Conservation (phyloP, 352 stramenopile genomes). For the Globisporangium cederbergense region DNA sequence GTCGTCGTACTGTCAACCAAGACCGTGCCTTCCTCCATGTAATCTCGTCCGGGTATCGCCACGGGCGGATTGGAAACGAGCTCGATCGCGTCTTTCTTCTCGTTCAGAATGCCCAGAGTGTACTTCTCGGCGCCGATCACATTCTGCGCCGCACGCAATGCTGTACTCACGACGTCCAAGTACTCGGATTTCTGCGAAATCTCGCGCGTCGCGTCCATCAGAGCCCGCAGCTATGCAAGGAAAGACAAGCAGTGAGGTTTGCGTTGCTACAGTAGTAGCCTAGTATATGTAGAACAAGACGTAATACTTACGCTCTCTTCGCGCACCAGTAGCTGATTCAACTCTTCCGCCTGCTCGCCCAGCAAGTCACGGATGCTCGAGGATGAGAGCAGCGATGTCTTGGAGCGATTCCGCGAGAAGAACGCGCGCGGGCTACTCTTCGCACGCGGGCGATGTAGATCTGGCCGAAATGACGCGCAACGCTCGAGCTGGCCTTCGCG, state of each 20-base stretch:
- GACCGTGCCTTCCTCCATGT: conserved; percentile 55
- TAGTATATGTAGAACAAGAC: background rate
- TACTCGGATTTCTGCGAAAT: conserved; percentile 55
- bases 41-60: conserved; percentile 34
- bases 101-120: conserved; percentile 54
- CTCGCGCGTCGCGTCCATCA: conserved; percentile 62
- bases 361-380: conserved; percentile 53
- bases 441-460: conserved; percentile 15
- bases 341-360: conserved; percentile 43
- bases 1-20: conserved; percentile 59
- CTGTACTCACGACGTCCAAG: conserved; percentile 48
- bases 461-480: conserved; percentile 29
- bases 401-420: conserved; percentile 38
- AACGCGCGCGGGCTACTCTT: conserved; percentile 3
- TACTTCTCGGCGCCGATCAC: conserved; percentile 55
- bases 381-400: conserved; percentile 36
- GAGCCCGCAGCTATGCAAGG: conserved; percentile 37
- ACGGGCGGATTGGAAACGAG: conserved; percentile 64
- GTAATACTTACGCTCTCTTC: conserved; percentile 43
- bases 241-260: background rate
- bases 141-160: conserved; percentile 45
- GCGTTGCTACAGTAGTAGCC: background rate
- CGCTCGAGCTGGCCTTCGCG: conserved; percentile 54
- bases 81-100: conserved; percentile 59
- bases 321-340: conserved; percentile 42